These are phyloP conservation scores for Sindora glabra DNA, from an alignment of 306 rosid species.

Conservation along the genomic window DNA sequence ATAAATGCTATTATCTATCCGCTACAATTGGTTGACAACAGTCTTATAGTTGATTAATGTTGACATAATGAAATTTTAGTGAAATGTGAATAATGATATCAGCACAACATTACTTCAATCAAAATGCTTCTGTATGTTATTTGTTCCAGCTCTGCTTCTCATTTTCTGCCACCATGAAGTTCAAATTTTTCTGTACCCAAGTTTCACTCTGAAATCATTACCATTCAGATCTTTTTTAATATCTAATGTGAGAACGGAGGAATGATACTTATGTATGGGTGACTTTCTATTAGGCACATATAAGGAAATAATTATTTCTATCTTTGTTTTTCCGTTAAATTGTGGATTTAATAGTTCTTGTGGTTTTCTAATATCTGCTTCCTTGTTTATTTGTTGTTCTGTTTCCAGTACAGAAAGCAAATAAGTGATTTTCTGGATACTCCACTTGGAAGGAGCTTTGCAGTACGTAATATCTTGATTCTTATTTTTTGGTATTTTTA, in stretches of 20 bases:
- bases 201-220: background rate
- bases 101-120: no score
- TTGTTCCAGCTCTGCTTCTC: background rate
- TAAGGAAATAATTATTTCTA: no score
- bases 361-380: background rate
- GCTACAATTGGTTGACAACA: no score
- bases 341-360: background rate
- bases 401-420: conserved; percentile 78
- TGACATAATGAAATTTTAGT: no score
- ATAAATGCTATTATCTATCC: no score
- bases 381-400: background rate
- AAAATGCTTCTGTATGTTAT: background rate
- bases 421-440: conserved; percentile 48
- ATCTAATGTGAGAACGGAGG: background rate
- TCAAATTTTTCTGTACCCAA: no score
- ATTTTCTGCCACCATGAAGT: background rate
- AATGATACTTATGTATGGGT: no score
- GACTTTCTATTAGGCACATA: no score
- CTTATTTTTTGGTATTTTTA: background rate
- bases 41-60: no score
- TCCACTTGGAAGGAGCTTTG: conserved; percentile 64
- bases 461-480: conserved; percentile 29
- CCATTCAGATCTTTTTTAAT: background rate
- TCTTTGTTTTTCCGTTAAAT: background rate
- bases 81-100: background rate